Percentiles rank a stretch among this genome's conserved stretches.
phyloP scores from a whole-genome alignment of 2,329 filamentous ascomycete genomes.

The Fusarium liriodendri region DNA sequence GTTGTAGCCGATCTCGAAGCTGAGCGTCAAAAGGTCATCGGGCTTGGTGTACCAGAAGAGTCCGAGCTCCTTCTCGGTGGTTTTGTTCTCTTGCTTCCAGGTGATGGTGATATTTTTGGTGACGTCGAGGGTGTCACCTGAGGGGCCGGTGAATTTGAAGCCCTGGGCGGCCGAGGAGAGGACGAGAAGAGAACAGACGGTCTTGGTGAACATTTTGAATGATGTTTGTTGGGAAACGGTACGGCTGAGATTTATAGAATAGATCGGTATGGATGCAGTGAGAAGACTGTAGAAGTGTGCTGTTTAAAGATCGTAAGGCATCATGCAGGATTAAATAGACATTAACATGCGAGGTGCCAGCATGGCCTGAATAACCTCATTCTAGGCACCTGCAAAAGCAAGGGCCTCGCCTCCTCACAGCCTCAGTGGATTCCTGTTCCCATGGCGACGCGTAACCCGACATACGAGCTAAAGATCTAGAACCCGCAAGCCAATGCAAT shows the following conservation, averaged over 20 bases:
- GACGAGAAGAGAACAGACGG: neutral
- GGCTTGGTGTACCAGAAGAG: neutral
- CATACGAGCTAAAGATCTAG: neutral
- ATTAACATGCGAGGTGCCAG: neutral
- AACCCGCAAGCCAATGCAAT: neutral
- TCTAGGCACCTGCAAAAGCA: neutral
- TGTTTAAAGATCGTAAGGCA: neutral
- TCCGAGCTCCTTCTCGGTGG: neutral
- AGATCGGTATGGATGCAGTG: neutral
- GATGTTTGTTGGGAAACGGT: too few relatives aligned
- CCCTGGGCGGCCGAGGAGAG: neutral
- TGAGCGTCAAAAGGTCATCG: neutral
- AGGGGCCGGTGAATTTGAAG: neutral
- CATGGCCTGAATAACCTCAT: neutral
- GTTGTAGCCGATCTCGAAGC: neutral
- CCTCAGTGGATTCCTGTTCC: neutral
- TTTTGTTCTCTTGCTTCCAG: neutral
- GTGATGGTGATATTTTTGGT: neutral
- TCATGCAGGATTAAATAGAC: neutral
- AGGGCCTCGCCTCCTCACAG: neutral
- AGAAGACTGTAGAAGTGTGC: neutral
- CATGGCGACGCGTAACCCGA: neutral
- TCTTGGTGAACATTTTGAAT: neutral
- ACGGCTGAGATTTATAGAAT: neutral
- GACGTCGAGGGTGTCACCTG: neutral